Evolutionary conservation across 805 yeast species (phyloP), one percentile per base, ranked within the genome.

Genomic region (Ogataea philodendri): DNA sequence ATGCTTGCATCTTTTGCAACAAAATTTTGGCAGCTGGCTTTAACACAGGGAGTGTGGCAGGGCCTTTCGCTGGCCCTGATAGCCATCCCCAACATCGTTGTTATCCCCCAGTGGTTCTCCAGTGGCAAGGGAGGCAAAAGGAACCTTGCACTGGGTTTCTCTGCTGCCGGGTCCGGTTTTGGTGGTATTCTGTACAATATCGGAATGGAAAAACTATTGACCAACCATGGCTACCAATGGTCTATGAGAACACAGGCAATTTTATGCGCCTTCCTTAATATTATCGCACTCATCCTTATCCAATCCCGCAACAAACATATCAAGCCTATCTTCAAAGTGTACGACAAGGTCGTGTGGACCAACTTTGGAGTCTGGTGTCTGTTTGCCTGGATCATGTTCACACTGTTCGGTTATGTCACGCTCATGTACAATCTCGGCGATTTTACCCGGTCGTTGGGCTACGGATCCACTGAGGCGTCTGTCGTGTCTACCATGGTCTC

Each of bases 21-120:
- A 2, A 63, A 67, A 23, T 51, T 77, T 14, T 82, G 89, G 88
- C 79, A 84, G 43, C 51, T 84, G 9, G 79, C 70, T 49, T 55
- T 79, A 25, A 74, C 85, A 5, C 89, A 83, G 57, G 89, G 90
- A 18, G 63, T 81, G 2, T 41, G 83, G 26, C 71, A 70, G 35
- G 83, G 87, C 20, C 51, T 72, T 20, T 80, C 81, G 2, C 54
- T 77, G 46, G 76, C 85, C 0, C 53, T 76, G 10, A 63, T 78
- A 22, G 72, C 76, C 34, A 66, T 78, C 3, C 82, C 90, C 1
- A 77, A 75, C 4, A 60, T 77, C 14, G 67, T 77, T 2, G 57
- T 81, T 9, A 49, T 83, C 16, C 87, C 88, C 0, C 84, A 77
- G 36, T 83, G 84, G 82, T 84, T 84, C 54, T 45, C 57, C 3